A percentile compares a stretch with the other conserved stretches of the same genome.
Conservation (phyloP, 2,329 filamentous ascomycete genomes). For the Pseudocercospora crystallina region DNA sequence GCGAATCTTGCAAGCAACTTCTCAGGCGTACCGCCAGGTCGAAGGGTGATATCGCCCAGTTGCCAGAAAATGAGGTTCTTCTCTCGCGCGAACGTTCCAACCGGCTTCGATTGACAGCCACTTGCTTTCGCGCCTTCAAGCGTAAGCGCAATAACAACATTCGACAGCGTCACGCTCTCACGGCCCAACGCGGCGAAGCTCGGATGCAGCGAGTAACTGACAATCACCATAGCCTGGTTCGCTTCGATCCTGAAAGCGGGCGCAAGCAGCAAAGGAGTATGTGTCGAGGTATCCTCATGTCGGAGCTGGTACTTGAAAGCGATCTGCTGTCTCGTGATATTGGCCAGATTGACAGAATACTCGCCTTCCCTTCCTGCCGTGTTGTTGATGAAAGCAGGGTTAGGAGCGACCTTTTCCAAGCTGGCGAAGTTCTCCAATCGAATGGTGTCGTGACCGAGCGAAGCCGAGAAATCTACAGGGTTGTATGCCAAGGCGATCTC, state of each 20-base stretch:
- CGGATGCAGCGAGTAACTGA: constrained; percentile 83
- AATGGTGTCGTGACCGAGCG: constrained; percentile 60
- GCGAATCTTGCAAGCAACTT: constrained; percentile 83
- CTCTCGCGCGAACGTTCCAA: constrained; percentile 76
- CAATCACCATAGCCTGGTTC: constrained; percentile 79
- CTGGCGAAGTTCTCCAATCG: constrained; percentile 82
- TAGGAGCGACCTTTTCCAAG: constrained; percentile 91
- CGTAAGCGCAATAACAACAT: constrained; percentile 70
- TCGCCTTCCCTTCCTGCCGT: constrained; percentile 69
- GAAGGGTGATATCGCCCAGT: constrained; percentile 69
- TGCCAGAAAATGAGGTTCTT: constrained; percentile 79
- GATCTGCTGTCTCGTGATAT: constrained; percentile 67
- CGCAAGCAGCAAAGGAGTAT: constrained; percentile 69
- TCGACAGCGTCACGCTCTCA: constrained; percentile 62
- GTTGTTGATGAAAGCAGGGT: constrained; percentile 83
- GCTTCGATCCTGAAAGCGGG: constrained; percentile 81
- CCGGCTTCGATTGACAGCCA: constrained; percentile 73
- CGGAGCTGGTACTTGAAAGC: constrained; percentile 94
- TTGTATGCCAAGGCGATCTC: constrained; percentile 90
- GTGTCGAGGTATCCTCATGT: constrained; percentile 58
- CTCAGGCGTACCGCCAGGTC: constrained; percentile 58
- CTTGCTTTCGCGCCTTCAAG: constrained; percentile 66
- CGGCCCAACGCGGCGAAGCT: constrained; percentile 53
- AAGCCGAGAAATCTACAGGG: constrained; percentile 46
- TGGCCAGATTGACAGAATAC: constrained; percentile 72